Conservation (phyloP, 73 alveolate species). For the Symbiodinium natans region DNA sequence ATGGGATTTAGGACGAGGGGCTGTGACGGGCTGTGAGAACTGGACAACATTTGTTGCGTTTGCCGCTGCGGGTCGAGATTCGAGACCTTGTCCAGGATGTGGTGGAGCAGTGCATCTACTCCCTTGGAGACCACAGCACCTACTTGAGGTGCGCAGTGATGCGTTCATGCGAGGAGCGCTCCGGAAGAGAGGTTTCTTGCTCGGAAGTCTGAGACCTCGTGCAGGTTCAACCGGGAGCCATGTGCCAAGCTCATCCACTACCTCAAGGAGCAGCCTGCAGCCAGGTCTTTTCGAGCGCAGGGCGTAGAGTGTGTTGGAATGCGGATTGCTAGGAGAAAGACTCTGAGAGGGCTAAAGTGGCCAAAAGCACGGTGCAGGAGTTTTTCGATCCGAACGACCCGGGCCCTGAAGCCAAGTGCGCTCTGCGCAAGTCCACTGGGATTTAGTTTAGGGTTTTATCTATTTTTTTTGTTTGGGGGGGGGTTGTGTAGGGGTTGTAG, state of each 20-base stretch:
- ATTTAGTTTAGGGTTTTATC: too few species aligned
- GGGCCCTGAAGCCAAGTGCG: constrained; percentile 42
- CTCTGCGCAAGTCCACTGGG: not conserved
- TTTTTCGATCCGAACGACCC: constrained; percentile 89
- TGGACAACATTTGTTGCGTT: too few species aligned
- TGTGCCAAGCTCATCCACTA: constrained; percentile 42
- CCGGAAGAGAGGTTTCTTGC: too few species aligned
- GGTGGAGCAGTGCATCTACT: constrained; percentile 93
- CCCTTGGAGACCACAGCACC: constrained; percentile 88
- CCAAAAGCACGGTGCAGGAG: constrained; percentile 26
- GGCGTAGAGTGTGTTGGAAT: not conserved
- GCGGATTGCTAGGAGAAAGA: not conserved
- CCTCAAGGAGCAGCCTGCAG: constrained; percentile 34
- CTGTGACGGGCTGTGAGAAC: too few species aligned
- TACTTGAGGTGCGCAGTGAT: constrained; percentile 29
- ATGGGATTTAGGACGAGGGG: too few species aligned
- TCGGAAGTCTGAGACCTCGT: too few species aligned
- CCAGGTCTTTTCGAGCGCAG: too few species aligned
- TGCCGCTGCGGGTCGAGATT: too few species aligned
- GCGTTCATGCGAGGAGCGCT: too few species aligned
- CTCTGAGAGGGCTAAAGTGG: not conserved
- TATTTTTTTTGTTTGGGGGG: too few species aligned
- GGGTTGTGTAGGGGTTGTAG: too few species aligned
- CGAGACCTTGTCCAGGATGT: constrained; percentile 15
- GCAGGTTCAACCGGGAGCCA: constrained; percentile 93